phyloP scores from a whole-genome alignment of 2,329 filamentous ascomycete genomes.

The Daldinia eschscholtzii region DNA sequence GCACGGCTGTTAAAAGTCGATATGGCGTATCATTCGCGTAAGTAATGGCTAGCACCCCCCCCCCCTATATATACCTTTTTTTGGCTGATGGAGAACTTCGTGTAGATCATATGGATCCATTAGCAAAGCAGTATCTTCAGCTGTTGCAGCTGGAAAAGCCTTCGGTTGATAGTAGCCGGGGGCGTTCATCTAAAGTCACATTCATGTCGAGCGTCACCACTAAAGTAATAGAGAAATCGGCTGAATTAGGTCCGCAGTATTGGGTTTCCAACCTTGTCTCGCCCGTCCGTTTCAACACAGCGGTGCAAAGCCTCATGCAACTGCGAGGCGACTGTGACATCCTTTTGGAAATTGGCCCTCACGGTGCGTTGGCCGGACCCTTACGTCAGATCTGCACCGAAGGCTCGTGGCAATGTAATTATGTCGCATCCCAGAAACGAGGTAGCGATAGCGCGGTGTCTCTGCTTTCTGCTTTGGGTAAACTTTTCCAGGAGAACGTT shows the following conservation, averaged over 20 bases:
- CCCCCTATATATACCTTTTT: background rate
- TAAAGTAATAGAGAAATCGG: conserved; percentile 39
- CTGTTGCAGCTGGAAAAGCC: background rate
- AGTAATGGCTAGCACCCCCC: background rate
- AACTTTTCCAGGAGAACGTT: conserved; percentile 41
- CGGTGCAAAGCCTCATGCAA: conserved; percentile 48
- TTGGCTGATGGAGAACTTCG: background rate
- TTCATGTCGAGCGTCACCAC: conserved; percentile 5
- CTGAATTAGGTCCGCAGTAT: conserved; percentile 42
- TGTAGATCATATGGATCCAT: conserved; percentile 1
- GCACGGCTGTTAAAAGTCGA: background rate
- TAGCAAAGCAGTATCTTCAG: conserved; percentile 7
- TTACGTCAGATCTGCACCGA: conserved; percentile 42
- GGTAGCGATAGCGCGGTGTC: conserved; percentile 32
- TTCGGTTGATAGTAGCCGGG: background rate
- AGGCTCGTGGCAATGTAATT: conserved; percentile 39
- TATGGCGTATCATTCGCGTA: conserved; percentile 8
- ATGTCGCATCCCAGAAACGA: conserved; percentile 39
- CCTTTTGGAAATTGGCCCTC: conserved; percentile 47
- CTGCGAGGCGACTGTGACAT: conserved; percentile 34
- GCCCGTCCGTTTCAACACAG: conserved; percentile 53
- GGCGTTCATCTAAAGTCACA: background rate
- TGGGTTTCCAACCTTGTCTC: conserved; percentile 48
- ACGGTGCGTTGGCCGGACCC: conserved; percentile 44
- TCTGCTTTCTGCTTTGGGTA: conserved; percentile 40